Evolutionary conservation across 805 yeast genomes (phyloP).

Genomic region (Saturnispora diversa): DNA sequence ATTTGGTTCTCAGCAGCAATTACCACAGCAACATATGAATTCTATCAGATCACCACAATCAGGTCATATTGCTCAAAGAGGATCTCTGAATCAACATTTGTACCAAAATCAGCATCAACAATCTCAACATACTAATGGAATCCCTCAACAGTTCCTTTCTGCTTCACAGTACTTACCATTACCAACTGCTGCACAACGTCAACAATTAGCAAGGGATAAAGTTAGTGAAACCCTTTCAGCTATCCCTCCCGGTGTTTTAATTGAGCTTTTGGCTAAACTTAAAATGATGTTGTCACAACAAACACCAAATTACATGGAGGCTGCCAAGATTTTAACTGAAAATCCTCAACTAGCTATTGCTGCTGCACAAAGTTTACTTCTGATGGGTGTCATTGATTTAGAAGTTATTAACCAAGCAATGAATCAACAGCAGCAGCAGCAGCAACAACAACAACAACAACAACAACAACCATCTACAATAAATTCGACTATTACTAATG

Average conservation of each 20-base stretch:
- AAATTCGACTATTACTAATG: background rate
- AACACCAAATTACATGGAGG: constrained; percentile 42
- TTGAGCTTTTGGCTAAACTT: constrained; percentile 60
- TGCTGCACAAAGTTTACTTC: constrained; percentile 63
- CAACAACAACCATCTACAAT: background rate
- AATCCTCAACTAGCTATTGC: constrained; percentile 54
- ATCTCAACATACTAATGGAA: constrained; percentile 21
- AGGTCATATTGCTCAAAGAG: constrained; percentile 4
- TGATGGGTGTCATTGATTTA: constrained; percentile 69
- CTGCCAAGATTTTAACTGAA: constrained; percentile 44
- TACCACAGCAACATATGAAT: background rate
- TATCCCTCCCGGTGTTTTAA: constrained; percentile 62
- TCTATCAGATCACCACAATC: constrained; percentile 1
- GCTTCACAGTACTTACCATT: constrained; percentile 55
- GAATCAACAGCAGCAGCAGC: constrained; percentile 20
- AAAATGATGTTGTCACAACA: constrained; percentile 49
- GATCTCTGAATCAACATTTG: constrained; percentile 9
- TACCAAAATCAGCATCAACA: constrained; percentile 11
- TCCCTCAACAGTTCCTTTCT: constrained; percentile 40
- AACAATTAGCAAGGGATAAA: constrained; percentile 37
- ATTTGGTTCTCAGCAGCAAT: constrained; percentile 17
- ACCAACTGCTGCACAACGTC: constrained; percentile 26
- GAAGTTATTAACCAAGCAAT: constrained; percentile 56
- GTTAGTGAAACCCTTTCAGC: constrained; percentile 54
- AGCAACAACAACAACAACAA: constrained; percentile 4